phyloP scores from a whole-genome alignment of 1,284 basidiomycete genomes.

The Mixia osmundae region DNA sequence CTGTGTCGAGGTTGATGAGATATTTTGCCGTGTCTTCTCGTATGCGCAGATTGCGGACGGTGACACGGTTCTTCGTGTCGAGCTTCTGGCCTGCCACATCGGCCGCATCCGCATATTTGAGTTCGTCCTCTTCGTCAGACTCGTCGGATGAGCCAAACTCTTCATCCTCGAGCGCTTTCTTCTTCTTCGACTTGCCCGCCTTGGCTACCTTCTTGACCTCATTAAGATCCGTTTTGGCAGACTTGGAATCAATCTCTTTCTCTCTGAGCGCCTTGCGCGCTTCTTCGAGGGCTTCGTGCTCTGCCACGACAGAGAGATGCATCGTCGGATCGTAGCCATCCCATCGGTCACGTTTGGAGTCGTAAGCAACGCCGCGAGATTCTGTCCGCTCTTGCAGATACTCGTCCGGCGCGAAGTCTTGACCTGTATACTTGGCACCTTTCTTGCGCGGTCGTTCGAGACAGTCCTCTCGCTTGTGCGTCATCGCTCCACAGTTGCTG shows the following conservation, averaged over 20 bases:
- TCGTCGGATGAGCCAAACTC: slow-evolving; percentile 84
- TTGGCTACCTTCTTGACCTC: slow-evolving; percentile 47
- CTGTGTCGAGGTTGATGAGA: slow-evolving; percentile 82
- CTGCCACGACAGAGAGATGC: slow-evolving; percentile 64
- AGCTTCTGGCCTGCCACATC: slow-evolving; percentile 94
- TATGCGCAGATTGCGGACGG: slow-evolving; percentile 92
- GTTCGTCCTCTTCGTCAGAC: slow-evolving; percentile 41
- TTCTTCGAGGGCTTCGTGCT: slow-evolving; percentile 79
- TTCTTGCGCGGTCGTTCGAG: slow-evolving; percentile 87
- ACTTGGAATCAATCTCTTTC: slow-evolving; percentile 90
- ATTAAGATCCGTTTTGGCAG: slow-evolving; percentile 36
- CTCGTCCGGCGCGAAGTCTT: slow-evolving; percentile 78
- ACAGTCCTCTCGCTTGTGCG: slow-evolving; percentile 77
- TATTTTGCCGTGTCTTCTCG: slow-evolving; percentile 99
- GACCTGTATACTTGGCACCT: slow-evolving; percentile 80
- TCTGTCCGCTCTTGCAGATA: slow-evolving; percentile 46
- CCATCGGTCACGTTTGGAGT: slow-evolving; percentile 92
- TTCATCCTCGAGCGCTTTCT: slow-evolving; percentile 42
- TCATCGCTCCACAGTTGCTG: slow-evolving; percentile 94
- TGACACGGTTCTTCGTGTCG: slow-evolving; percentile 92
- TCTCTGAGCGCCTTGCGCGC: slow-evolving; percentile 73
- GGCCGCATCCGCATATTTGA: slow-evolving; percentile 91
- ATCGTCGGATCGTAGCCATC: slow-evolving; percentile 85
- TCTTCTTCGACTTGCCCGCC: slow-evolving; percentile 32
- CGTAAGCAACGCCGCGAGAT: slow-evolving; percentile 39